These are phyloP conservation scores for Sporothrix variecibatus DNA, from an alignment of 2,329 filamentous ascomycete species.

Conservation along the genomic window DNA sequence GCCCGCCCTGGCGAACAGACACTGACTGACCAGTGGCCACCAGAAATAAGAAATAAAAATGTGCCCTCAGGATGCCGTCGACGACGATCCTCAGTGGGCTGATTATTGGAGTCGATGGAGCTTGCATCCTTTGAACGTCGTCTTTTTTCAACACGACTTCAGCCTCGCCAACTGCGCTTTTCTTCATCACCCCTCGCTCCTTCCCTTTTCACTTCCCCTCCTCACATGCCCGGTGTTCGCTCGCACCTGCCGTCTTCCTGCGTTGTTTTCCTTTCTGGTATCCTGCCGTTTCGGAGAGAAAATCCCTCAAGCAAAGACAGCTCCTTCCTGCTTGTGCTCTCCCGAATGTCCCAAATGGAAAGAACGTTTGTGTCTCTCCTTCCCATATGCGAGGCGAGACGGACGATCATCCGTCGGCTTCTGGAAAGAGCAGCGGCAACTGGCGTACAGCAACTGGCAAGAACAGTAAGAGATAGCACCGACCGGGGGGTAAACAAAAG, in stretches of 20 bases:
- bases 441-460: neutral
- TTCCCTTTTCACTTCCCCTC: neutral
- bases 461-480: neutral
- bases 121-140: neutral
- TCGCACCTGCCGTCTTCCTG: neutral
- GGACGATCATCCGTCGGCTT: slow-evolving; percentile 13
- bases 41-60: neutral
- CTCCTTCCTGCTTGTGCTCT: neutral
- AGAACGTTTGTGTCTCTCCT: neutral
- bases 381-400: slow-evolving; percentile 5
- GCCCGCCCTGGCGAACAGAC: slow-evolving; percentile 16
- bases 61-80: neutral
- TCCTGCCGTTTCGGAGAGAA: slow-evolving; percentile 8
- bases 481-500: slow-evolving; percentile 2
- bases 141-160: neutral
- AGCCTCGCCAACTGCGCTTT: neutral
- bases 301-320: neutral
- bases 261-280: neutral
- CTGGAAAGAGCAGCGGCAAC: neutral
- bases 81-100: neutral
- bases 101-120: neutral
- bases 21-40: neutral
- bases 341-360: neutral
- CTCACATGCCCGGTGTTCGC: neutral
- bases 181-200: neutral